These are phyloP conservation scores for Cordyceps javanica DNA, from an alignment of 2,329 filamentous ascomycete genomes.

Conservation along the genomic window DNA sequence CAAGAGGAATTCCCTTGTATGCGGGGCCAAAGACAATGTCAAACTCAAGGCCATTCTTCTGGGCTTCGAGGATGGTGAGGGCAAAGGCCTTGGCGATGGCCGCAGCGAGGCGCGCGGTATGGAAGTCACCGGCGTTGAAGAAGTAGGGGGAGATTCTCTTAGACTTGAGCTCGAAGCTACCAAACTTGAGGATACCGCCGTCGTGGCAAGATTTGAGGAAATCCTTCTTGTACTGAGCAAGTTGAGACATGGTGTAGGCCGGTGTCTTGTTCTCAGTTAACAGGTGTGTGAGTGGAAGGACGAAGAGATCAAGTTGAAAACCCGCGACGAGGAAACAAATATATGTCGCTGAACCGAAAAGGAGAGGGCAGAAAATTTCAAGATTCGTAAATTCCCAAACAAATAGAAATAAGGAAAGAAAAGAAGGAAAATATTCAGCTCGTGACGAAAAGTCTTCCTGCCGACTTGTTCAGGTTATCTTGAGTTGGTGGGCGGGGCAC, in stretches of 20 bases:
- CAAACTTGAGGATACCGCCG: constrained; percentile 70
- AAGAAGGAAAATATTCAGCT: neutral
- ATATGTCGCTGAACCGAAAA: neutral
- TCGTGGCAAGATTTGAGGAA: constrained; percentile 66
- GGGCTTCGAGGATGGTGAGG: constrained; percentile 48
- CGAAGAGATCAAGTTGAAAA: neutral
- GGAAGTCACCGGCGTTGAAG: constrained; percentile 92
- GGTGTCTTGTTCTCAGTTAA: neutral
- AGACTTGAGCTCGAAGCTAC: constrained; percentile 85
- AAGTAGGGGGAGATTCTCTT: constrained; percentile 91
- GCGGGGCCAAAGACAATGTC: constrained; percentile 91
- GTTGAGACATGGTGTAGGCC: constrained; percentile 34
- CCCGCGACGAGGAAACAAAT: neutral
- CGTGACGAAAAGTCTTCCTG: neutral
- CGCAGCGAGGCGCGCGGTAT: constrained; percentile 69
- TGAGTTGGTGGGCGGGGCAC: constrained; percentile 3
- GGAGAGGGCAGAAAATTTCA: neutral
- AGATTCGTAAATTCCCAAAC: neutral
- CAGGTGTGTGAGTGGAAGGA: neutral
- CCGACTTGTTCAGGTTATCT: neutral
- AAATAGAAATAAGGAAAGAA: neutral
- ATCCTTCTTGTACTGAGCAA: constrained; percentile 61
- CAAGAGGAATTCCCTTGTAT: constrained; percentile 96
- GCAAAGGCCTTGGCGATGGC: constrained; percentile 81
- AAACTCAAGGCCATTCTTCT: constrained; percentile 47